phyloP scores from a whole-genome alignment of 2,329 filamentous ascomycete genomes.

The Trichoderma hamatum region DNA sequence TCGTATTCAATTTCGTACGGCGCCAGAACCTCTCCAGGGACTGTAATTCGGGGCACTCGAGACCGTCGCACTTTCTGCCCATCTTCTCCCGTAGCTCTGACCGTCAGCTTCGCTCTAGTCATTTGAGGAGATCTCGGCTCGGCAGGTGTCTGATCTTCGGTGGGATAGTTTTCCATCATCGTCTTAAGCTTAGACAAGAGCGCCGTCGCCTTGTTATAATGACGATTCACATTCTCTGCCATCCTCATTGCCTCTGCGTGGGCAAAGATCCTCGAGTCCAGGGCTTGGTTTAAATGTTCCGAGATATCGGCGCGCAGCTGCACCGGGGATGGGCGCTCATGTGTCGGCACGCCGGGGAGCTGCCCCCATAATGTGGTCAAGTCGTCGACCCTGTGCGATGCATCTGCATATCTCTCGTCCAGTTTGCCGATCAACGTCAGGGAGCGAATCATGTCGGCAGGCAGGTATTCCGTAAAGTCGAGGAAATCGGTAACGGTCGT shows the following conservation, averaged over 20 bases:
- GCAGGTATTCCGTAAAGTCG: conserved; percentile 70
- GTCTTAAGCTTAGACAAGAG: conserved; percentile 61
- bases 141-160: conserved; percentile 55
- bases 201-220: conserved; percentile 62
- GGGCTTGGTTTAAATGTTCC: conserved; percentile 55
- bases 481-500: conserved; percentile 72
- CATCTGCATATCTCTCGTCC: conserved; percentile 60
- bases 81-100: conserved; percentile 48
- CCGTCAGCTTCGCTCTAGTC: conserved; percentile 52
- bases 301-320: conserved; percentile 64
- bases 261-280: conserved; percentile 60
- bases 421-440: conserved; percentile 67
- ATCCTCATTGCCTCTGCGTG: conserved; percentile 66
- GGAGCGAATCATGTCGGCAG: conserved; percentile 67
- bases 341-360: conserved; percentile 53
- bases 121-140: conserved; percentile 58
- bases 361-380: conserved; percentile 61
- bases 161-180: conserved; percentile 64
- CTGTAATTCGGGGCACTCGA: conserved; percentile 61
- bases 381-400: conserved; percentile 58
- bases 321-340: conserved; percentile 52
- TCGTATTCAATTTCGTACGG: conserved; percentile 68
- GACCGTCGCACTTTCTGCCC: conserved; percentile 52
- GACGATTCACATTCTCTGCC: conserved; percentile 64
- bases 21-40: conserved; percentile 67